Evolutionary conservation across 176 grass and related monocot species (phyloP), one percentile per base, ranked within the genome.

Genomic region (Aegilops longissima): DNA sequence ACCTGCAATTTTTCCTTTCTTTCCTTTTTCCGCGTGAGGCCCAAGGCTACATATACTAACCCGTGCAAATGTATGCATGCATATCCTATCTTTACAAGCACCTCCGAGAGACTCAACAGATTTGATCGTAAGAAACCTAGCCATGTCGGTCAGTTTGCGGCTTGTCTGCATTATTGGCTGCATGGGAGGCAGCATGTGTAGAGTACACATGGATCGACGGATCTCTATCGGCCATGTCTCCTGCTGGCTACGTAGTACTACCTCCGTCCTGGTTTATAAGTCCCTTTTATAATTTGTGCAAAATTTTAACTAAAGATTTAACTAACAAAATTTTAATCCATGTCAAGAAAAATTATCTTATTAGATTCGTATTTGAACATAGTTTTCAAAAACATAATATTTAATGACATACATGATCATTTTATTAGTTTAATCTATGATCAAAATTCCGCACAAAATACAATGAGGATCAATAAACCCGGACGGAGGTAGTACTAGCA

Each of bases 151-250:
- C 44, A 47, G 44, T 47, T 47, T 47, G 44, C 23, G 16, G 25
- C 73, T 51, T 76, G 73, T 76, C 73, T 17, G 44, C 73, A 52
- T 30, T 76, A 61, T 61, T 61, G 29, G 20, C 31, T 52, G 73
- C 73, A 76, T 76, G 73, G 25, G 25, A 76, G 25, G 73, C 73
- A 76, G 45, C 73, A 54, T 51, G 72, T 27, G 72, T 27, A 27
- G 40, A 45, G 42, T 45, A 23, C n/a, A 74, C 2, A 52, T 76
- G 45, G 51, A 17, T 54, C 0, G 51, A 54, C 2, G 51, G 51
- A 76, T 77, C 45, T 54, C 74, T 17, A 77, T 56, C 47, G 47
- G 16, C 74, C 70, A 27, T 76, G 61, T 73, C 21, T 73, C 14
- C 78, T 1, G 69, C 18, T 52, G 25, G 8, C 14, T 52, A 5